Conservation (phyloP, 352 stramenopile genomes). For the Pythium monospermum region DNA sequence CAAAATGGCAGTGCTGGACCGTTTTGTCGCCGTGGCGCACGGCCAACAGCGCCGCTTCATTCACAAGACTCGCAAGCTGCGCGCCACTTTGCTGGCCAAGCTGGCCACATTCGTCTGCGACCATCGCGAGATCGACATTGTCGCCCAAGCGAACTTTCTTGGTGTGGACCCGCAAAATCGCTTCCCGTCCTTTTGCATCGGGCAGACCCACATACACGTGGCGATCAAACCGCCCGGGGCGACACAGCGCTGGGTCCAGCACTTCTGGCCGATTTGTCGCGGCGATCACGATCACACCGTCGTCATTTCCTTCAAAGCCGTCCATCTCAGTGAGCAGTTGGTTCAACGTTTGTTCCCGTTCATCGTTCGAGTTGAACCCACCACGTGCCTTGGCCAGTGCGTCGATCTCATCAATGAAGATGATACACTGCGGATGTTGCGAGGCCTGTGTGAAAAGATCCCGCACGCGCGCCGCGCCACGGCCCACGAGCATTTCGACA, state of each 20-base stretch:
- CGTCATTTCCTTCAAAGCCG: conserved; percentile 88
- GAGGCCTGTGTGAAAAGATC: conserved; percentile 93
- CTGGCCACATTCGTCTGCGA: conserved; percentile 52
- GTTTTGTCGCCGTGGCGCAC: conserved; percentile 59
- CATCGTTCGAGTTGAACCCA: conserved; percentile 90
- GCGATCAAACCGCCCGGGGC: conserved; percentile 95
- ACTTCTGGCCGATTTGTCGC: conserved; percentile 96
- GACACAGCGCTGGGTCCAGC: conserved; percentile 93
- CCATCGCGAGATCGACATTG: conserved; percentile 42
- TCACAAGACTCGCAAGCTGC: conserved; percentile 75
- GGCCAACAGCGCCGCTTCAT: conserved; percentile 76
- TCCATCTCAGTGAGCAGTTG: conserved; percentile 89
- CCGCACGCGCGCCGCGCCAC: conserved; percentile 90
- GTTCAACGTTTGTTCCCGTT: conserved; percentile 95
- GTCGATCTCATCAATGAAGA: conserved; percentile 98
- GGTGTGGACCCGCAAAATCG: conserved; percentile 67
- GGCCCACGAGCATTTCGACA: conserved; percentile 96
- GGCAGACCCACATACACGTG: conserved; percentile 95
- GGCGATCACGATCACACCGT: conserved; percentile 94
- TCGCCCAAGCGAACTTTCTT: conserved; percentile 52
- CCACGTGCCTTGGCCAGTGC: conserved; percentile 86
- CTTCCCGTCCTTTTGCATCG: conserved; percentile 86
- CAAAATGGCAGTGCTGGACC: conserved; percentile 65
- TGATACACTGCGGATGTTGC: conserved; percentile 94
- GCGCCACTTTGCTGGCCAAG: conserved; percentile 64